These are phyloP conservation scores for Xerocomus potaroensis DNA, from an alignment of 768 basidiomycete genomes.

Conservation along the genomic window DNA sequence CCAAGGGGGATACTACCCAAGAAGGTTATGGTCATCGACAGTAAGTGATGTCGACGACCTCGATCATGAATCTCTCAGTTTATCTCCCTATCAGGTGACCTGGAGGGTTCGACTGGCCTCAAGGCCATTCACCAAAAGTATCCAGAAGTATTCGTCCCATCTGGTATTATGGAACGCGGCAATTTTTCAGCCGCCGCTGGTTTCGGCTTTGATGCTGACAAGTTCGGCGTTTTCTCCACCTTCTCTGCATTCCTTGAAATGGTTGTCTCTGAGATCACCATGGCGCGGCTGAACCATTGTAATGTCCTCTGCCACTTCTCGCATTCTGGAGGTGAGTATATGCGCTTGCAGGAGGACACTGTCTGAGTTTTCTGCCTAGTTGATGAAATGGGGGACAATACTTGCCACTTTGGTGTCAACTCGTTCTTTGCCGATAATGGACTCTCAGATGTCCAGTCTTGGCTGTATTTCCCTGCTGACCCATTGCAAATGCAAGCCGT, in stretches of 20 bases:
- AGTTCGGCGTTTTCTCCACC: constrained; percentile 86
- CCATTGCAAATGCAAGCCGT: constrained; percentile 75
- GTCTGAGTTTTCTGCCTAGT: constrained; percentile 34
- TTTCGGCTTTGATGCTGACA: constrained; percentile 78
- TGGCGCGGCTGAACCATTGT: constrained; percentile 88
- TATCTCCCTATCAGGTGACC: constrained; percentile 48
- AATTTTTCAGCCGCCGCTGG: constrained; percentile 84
- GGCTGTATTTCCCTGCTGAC: constrained; percentile 88
- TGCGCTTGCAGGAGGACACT: not conserved
- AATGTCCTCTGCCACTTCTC: constrained; percentile 89
- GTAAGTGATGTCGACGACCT: constrained; percentile 36
- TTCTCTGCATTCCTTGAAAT: constrained; percentile 93
- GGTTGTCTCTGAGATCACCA: constrained; percentile 84
- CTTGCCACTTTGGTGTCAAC: constrained; percentile 73
- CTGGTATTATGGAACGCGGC: constrained; percentile 85
- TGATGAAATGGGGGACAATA: constrained; percentile 66
- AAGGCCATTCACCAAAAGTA: constrained; percentile 88
- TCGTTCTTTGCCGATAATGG: constrained; percentile 87
- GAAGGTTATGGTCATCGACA: constrained; percentile 87
- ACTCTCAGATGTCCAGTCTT: constrained; percentile 72
- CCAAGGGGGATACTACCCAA: constrained; percentile 70
- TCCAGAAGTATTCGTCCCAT: constrained; percentile 80
- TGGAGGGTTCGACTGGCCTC: constrained; percentile 87
- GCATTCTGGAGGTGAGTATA: constrained; percentile 68
- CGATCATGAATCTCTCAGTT: not conserved